Evolutionary conservation across 2,329 filamentous ascomycete species (phyloP).

Genomic region (Alternaria sp.): DNA sequence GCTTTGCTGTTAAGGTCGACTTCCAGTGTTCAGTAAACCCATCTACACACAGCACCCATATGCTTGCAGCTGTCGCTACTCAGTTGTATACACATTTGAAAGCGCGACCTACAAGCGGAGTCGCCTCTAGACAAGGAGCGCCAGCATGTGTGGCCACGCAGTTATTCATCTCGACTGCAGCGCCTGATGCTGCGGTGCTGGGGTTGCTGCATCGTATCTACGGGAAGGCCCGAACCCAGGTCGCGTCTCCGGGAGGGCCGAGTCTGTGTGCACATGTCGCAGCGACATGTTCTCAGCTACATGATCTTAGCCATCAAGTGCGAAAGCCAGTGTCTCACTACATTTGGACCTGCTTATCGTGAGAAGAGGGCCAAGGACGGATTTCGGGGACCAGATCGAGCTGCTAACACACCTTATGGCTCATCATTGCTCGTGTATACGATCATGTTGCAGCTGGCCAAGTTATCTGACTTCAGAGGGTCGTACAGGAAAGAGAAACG

Average conservation of each 20-base stretch:
- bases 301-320: background rate
- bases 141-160: background rate
- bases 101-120: background rate
- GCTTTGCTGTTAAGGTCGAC: background rate
- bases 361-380: background rate
- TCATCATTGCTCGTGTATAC: background rate
- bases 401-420: background rate
- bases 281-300: background rate
- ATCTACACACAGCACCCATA: background rate
- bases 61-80: background rate
- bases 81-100: background rate
- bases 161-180: background rate
- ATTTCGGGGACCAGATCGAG: constrained; percentile 1
- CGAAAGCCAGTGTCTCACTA: background rate
- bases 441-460: background rate
- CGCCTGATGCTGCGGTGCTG: background rate
- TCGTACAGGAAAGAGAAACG: background rate
- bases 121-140: background rate
- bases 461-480: background rate
- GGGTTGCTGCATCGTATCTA: background rate
- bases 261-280: background rate
- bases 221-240: background rate
- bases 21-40: background rate
- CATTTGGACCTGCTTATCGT: background rate
- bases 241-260: background rate